A percentile compares a stretch with the other conserved stretches of the same genome.
These are phyloP conservation scores for Suillus tomentosus DNA, from an alignment of 768 basidiomycete species.

Conservation along the genomic window DNA sequence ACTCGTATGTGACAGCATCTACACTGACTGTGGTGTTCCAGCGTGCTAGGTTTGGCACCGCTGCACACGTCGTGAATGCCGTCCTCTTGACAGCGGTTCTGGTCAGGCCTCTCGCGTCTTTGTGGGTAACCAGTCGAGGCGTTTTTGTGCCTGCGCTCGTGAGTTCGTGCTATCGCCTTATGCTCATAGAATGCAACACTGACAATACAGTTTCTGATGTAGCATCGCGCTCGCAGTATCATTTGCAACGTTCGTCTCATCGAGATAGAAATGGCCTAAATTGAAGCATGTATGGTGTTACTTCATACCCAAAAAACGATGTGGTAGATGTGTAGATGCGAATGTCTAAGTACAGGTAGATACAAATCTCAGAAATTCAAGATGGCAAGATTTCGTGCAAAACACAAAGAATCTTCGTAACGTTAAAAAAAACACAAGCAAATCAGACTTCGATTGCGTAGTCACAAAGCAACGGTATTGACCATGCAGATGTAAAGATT, in stretches of 20 bases:
- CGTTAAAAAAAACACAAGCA: too few relatives aligned
- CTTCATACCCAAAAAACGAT: too few relatives aligned
- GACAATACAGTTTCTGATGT: constrained; percentile 17
- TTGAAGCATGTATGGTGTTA: too few relatives aligned
- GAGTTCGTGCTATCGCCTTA: constrained; percentile 33
- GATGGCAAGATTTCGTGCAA: too few relatives aligned
- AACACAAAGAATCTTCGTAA: too few relatives aligned
- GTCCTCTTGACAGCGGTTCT: constrained; percentile 64
- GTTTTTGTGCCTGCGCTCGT: constrained; percentile 60
- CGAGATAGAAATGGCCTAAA: too few relatives aligned
- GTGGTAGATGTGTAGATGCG: too few relatives aligned
- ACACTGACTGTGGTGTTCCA: constrained; percentile 66
- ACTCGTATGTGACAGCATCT: constrained; percentile 54
- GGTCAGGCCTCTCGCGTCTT: constrained; percentile 69
- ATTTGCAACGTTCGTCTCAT: constrained; percentile 44
- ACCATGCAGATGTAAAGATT: too few relatives aligned
- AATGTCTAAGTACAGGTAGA: too few relatives aligned
- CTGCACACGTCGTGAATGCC: constrained; percentile 64
- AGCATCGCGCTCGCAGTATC: constrained; percentile 52
- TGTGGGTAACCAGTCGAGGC: constrained; percentile 63
- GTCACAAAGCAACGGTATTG: too few relatives aligned
- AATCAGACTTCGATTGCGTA: too few relatives aligned
- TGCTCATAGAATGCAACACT: constrained; percentile 23
- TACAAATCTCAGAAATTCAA: too few relatives aligned
- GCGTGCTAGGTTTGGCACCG: constrained; percentile 60